phyloP scores from a whole-genome alignment of 2,329 filamentous ascomycete genomes.

The Cryphonectria naterciae region DNA sequence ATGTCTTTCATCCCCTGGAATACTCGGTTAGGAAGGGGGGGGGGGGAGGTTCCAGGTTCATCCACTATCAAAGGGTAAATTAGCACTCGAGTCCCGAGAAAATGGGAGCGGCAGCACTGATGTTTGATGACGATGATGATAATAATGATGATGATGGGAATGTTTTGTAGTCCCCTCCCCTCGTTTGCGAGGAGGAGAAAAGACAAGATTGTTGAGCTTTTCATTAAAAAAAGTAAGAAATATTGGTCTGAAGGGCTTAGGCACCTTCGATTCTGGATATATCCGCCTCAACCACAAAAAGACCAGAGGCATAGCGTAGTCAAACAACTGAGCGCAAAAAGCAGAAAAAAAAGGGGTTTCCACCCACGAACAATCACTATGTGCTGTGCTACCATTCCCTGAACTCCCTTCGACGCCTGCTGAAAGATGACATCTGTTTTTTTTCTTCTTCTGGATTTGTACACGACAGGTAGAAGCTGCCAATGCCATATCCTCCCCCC shows the following conservation, averaged over 20 bases:
- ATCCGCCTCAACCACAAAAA: conserved; percentile 1
- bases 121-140: neutral
- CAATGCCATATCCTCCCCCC: neutral
- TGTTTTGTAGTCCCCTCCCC: neutral
- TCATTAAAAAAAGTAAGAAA: conserved; percentile 12
- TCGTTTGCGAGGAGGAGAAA: neutral
- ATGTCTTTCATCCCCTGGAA: neutral
- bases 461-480: conserved; percentile 2
- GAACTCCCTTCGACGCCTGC: neutral
- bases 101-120: neutral
- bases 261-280: conserved; percentile 6
- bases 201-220: neutral
- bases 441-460: neutral
- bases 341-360: neutral
- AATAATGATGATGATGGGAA: neutral
- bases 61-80: neutral
- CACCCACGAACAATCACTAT: neutral
- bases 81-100: neutral
- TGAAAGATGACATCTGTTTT: conserved; percentile 1
- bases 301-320: neutral
- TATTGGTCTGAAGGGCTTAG: neutral
- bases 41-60: neutral
- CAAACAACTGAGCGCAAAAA: neutral
- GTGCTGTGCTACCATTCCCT: neutral
- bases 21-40: no score